These are phyloP conservation scores for Pyrrhoderma noxium DNA, from an alignment of 1,284 basidiomycete genomes.

Conservation along the genomic window DNA sequence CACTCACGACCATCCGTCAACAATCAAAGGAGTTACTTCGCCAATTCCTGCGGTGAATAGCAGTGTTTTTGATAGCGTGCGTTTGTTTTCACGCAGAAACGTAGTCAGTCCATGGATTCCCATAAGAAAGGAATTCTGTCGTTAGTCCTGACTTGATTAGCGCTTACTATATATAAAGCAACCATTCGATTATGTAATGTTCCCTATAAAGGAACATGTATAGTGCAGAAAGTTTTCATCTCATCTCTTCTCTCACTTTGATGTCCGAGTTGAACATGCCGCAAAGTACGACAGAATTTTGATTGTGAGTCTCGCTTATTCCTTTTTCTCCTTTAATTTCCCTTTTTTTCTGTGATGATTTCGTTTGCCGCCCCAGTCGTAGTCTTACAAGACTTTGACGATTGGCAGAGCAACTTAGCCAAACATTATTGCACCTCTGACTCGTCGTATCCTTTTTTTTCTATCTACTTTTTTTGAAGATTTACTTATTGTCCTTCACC, in stretches of 20 bases:
- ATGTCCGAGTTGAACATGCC: neutral
- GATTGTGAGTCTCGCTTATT: constrained; percentile 5
- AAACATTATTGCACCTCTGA: constrained; percentile 23
- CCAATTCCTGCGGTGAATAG: constrained; percentile 28
- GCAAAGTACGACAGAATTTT: neutral
- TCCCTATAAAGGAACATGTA: no score
- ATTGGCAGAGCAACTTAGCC: constrained; percentile 21
- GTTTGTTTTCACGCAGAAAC: constrained; percentile 69
- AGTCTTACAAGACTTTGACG: constrained; percentile 21
- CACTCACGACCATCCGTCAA: constrained; percentile 88
- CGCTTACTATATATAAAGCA: neutral
- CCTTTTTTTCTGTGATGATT: constrained; percentile 17
- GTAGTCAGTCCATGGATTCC: constrained; percentile 77
- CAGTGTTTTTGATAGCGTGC: constrained; percentile 47
- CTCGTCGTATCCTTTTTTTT: neutral
- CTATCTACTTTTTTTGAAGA: neutral
- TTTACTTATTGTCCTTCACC: constrained; percentile 3
- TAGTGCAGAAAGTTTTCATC: neutral
- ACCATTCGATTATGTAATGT: no score
- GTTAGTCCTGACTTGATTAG: neutral
- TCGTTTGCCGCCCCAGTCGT: constrained; percentile 24
- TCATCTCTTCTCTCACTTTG: neutral
- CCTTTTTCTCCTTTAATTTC: neutral
- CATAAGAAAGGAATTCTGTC: constrained; percentile 38
- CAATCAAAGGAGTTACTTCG: constrained; percentile 40